Evolutionary conservation across 257 asterid genomes (phyloP).

Genomic region (Solanum arcanum): DNA sequence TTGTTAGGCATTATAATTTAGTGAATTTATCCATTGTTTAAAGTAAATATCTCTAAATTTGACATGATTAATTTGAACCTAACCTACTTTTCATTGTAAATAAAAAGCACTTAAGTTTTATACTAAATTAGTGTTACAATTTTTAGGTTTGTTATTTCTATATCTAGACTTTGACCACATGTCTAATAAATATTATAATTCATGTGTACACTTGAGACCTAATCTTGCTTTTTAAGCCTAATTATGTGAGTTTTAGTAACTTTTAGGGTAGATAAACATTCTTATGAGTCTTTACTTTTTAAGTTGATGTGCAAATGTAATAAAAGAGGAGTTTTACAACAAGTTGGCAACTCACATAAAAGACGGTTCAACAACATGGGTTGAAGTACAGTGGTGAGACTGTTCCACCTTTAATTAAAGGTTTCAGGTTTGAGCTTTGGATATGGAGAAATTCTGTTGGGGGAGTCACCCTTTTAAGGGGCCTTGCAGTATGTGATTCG

Average conservation of each 20-base stretch:
- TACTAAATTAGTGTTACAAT: not conserved
- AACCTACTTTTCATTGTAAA: not conserved
- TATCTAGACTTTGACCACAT: not conserved
- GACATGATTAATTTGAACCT: not conserved
- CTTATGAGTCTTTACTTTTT: not conserved
- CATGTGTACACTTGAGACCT: not conserved
- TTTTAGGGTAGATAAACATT: not conserved
- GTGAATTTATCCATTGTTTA: not conserved
- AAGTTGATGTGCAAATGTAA: not conserved
- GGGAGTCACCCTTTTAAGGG: too few species aligned
- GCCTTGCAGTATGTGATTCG: accelerated
- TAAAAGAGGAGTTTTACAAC: not conserved
- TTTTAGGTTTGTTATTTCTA: not conserved
- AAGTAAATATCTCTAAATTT: not conserved
- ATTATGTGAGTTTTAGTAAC: not conserved
- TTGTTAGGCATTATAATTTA: not conserved
- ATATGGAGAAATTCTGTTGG: not conserved
- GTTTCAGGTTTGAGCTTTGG: too few species aligned
- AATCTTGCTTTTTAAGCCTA: not conserved
- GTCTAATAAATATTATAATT: conserved; percentile 2
- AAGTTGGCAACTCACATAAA: not conserved
- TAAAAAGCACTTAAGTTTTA: not conserved
- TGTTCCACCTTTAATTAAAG: too few species aligned
- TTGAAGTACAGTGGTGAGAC: not conserved
- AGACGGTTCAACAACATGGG: not conserved